These are phyloP conservation scores for Metarhizium humberi DNA, from an alignment of 2,329 filamentous ascomycete genomes.

Conservation along the genomic window DNA sequence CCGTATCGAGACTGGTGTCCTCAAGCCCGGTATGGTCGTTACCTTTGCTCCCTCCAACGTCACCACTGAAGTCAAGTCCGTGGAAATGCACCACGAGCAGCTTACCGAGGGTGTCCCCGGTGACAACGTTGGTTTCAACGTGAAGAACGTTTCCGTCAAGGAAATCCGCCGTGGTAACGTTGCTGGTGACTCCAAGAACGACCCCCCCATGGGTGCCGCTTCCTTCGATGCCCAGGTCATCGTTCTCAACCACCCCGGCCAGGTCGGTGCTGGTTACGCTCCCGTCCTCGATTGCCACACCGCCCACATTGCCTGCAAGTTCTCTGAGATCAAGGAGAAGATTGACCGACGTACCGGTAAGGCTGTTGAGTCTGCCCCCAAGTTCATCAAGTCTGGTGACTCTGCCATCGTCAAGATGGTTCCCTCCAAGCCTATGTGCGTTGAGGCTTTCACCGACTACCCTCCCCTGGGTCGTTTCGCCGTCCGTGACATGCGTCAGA, in stretches of 20 bases:
- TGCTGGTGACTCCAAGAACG: slow-evolving; percentile 99
- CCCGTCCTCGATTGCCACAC: slow-evolving; percentile 99
- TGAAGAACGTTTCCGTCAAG: slow-evolving; percentile 99
- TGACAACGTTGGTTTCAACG: slow-evolving; percentile 99
- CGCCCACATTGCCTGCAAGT: slow-evolving; percentile 99
- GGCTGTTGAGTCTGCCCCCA: slow-evolving; percentile 81
- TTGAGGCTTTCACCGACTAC: slow-evolving; percentile 99
- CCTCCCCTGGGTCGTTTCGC: slow-evolving; percentile 99
- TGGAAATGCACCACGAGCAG: slow-evolving; percentile 99
- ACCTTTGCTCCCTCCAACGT: slow-evolving; percentile 98
- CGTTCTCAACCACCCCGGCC: slow-evolving; percentile 99
- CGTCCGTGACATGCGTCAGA: slow-evolving; percentile 96
- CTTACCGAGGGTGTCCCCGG: slow-evolving; percentile 88
- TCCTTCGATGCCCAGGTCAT: slow-evolving; percentile 99
- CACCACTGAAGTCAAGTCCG: slow-evolving; percentile 99
- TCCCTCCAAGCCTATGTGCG: slow-evolving; percentile 99
- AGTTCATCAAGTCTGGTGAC: slow-evolving; percentile 99
- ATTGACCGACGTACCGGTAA: slow-evolving; percentile 99
- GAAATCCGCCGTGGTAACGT: slow-evolving; percentile 99
- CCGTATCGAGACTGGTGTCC: slow-evolving; percentile 99
- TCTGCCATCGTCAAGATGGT: slow-evolving; percentile 99
- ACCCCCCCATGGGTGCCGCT: slow-evolving; percentile 80
- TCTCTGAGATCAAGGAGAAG: slow-evolving; percentile 98
- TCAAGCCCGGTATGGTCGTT: slow-evolving; percentile 88
- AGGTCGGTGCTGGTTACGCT: slow-evolving; percentile 98